A percentile compares a stretch with the other conserved stretches of the same genome.
Conservation (phyloP, 2,329 filamentous ascomycete species). For the Botrytis fabae region DNA sequence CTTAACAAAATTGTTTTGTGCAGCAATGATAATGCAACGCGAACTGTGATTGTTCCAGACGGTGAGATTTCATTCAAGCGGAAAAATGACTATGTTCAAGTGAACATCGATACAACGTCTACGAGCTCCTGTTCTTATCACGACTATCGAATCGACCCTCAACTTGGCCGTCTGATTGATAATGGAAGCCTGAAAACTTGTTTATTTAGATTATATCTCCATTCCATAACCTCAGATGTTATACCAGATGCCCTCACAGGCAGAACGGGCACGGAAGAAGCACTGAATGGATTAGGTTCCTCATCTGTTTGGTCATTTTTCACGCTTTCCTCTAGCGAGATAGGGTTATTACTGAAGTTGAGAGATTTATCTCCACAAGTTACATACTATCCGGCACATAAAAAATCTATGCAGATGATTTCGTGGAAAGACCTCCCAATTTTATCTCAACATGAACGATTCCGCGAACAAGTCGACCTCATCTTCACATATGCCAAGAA, state of each 20-base stretch:
- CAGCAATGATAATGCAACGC: constrained; percentile 44
- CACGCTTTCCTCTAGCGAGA: constrained; percentile 42
- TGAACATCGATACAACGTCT: constrained; percentile 40
- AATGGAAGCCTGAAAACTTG: constrained; percentile 54
- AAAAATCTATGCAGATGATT: constrained; percentile 50
- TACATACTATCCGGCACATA: constrained; percentile 47
- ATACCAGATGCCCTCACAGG: constrained; percentile 38
- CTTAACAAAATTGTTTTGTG: constrained; percentile 51
- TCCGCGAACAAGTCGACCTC: constrained; percentile 41
- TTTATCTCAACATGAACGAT: constrained; percentile 49
- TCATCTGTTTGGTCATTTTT: constrained; percentile 52
- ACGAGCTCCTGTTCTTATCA: constrained; percentile 40
- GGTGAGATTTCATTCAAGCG: constrained; percentile 25
- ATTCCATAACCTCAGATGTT: constrained; percentile 55
- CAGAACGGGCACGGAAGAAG: constrained; percentile 31
- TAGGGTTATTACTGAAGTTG: constrained; percentile 44
- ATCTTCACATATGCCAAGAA: constrained; percentile 43
- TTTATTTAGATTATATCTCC: constrained; percentile 52
- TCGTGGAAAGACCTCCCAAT: constrained; percentile 46
- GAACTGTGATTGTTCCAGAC: constrained; percentile 33
- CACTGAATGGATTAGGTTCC: constrained; percentile 50
- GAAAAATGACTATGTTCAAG: constrained; percentile 40
- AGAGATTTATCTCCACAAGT: constrained; percentile 47
- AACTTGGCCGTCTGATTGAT: constrained; percentile 52
- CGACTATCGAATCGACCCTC: constrained; percentile 50